These are phyloP conservation scores for Zelopaecilomyces penicillatus DNA, from an alignment of 2,329 filamentous ascomycete species.

Conservation along the genomic window DNA sequence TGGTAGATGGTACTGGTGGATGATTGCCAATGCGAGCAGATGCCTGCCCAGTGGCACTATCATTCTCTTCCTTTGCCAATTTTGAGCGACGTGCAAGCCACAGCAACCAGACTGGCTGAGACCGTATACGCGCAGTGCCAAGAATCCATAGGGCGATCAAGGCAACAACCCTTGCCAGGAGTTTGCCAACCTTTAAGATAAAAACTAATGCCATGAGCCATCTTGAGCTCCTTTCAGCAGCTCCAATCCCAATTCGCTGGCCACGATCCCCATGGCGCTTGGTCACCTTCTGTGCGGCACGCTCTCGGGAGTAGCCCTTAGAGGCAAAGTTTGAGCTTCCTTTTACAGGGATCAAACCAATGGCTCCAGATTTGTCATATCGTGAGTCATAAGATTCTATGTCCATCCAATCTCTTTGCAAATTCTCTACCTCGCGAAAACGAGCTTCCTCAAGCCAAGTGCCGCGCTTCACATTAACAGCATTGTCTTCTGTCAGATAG, in stretches of 20 bases:
- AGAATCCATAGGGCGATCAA: constrained; percentile 45
- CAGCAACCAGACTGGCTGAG: constrained; percentile 43
- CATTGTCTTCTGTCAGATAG: constrained; percentile 82
- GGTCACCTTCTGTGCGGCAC: constrained; percentile 51
- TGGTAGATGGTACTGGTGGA: too few relatives aligned
- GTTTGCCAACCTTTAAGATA: constrained; percentile 58
- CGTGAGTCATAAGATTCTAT: constrained; percentile 38
- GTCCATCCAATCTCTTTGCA: constrained; percentile 43
- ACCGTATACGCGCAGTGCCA: constrained; percentile 34
- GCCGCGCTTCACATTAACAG: constrained; percentile 62
- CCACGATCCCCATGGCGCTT: constrained; percentile 40
- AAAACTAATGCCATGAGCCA: constrained; percentile 74
- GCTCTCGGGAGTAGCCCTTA: constrained; percentile 61
- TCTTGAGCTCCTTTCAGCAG: constrained; percentile 67
- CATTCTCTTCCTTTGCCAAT: constrained; percentile 8
- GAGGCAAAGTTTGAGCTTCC: constrained; percentile 32
- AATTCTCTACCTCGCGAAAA: constrained; percentile 63
- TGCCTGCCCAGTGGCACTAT: neutral
- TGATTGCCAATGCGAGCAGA: neutral
- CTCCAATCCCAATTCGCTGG: constrained; percentile 61
- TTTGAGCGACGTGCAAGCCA: constrained; percentile 40
- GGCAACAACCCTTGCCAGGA: constrained; percentile 24
- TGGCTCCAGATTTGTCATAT: constrained; percentile 45
- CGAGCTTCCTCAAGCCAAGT: constrained; percentile 93
- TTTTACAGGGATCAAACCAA: constrained; percentile 47